Evolutionary conservation across 345 rosid species (phyloP).

Genomic region (Brassica cretica): DNA sequence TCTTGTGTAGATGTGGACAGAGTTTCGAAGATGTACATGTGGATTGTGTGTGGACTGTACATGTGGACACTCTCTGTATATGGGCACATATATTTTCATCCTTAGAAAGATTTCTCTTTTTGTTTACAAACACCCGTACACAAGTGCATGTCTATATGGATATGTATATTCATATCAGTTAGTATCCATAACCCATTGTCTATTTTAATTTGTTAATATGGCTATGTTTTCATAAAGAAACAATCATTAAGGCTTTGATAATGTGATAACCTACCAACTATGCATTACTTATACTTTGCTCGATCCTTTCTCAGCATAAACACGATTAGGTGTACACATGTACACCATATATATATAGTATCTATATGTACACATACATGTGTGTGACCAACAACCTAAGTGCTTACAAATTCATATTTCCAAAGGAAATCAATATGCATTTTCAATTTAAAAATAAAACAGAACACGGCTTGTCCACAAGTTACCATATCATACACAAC

Average conservation of each 20-base stretch:
- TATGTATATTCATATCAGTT: background rate
- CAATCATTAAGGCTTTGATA: background rate
- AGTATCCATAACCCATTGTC: background rate
- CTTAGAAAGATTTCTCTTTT: background rate
- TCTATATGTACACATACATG: too few relatives aligned
- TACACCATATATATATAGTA: too few relatives aligned
- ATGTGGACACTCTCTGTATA: background rate
- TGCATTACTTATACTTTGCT: too few relatives aligned
- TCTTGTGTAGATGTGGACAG: background rate
- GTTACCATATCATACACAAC: background rate
- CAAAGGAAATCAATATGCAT: too few relatives aligned
- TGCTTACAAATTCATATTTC: too few relatives aligned
- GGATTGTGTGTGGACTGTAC: background rate
- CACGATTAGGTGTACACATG: too few relatives aligned
- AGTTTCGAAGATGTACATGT: background rate
- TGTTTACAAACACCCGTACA: background rate
- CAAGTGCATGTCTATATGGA: background rate
- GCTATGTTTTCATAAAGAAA: background rate
- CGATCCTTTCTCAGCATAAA: too few relatives aligned
- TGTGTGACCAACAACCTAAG: too few relatives aligned
- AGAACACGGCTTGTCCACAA: background rate
- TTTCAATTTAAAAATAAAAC: background rate
- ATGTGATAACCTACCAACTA: background rate
- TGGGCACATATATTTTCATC: background rate
- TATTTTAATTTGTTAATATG: background rate